Percentiles rank a stretch among this genome's conserved stretches.
These are phyloP conservation scores for Calcarisporium arbuscula DNA, from an alignment of 2,329 filamentous ascomycete genomes.

Conservation along the genomic window DNA sequence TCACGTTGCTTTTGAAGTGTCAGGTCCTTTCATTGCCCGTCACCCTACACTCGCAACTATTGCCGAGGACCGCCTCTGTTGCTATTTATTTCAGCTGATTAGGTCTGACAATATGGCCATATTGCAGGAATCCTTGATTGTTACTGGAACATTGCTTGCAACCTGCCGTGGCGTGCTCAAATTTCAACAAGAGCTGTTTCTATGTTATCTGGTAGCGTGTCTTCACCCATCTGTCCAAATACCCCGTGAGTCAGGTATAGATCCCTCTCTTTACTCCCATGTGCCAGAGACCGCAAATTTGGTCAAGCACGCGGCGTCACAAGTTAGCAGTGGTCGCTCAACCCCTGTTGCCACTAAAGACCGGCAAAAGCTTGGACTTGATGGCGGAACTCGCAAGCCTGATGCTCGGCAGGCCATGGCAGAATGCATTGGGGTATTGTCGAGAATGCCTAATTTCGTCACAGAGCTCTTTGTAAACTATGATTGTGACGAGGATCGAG, in stretches of 20 bases:
- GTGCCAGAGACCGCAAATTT: constrained; percentile 88
- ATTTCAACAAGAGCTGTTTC: constrained; percentile 90
- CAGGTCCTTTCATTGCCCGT: constrained; percentile 87
- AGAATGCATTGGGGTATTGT: constrained; percentile 86
- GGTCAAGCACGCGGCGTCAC: constrained; percentile 69
- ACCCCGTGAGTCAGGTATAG: constrained; percentile 81
- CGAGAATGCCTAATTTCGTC: constrained; percentile 91
- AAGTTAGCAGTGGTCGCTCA: constrained; percentile 70
- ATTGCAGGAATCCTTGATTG: constrained; percentile 84
- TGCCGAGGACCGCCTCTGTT: constrained; percentile 88
- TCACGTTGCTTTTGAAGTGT: constrained; percentile 93
- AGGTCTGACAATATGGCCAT: constrained; percentile 95
- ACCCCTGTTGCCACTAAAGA: constrained; percentile 92
- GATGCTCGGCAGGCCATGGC: constrained; percentile 98
- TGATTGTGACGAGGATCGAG: constrained; percentile 87
- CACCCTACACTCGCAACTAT: constrained; percentile 83
- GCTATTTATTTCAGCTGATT: constrained; percentile 92
- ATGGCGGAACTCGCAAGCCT: constrained; percentile 85
- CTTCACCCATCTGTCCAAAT: constrained; percentile 93
- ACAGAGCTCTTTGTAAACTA: constrained; percentile 96
- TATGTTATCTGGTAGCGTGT: constrained; percentile 91
- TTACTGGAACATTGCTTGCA: constrained; percentile 82
- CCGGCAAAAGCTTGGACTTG: constrained; percentile 83
- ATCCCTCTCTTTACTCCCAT: constrained; percentile 84
- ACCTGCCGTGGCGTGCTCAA: constrained; percentile 89